Conservation (phyloP, 345 rosid genomes). For the Leavenworthia alabamica region DNA sequence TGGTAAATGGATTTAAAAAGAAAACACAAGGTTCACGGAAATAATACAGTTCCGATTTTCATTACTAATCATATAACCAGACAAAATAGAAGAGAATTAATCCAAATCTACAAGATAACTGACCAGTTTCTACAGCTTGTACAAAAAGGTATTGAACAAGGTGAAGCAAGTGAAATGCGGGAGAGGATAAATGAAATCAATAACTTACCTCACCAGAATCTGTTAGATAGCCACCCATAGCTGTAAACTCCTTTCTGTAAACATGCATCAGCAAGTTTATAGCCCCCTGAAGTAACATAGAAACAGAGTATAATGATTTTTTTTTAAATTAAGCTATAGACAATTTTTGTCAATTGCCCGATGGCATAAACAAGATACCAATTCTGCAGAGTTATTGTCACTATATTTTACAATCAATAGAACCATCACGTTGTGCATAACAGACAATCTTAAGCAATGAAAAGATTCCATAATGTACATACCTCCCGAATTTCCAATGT, state of each 20-base stretch:
- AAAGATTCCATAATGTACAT: conserved; percentile 10
- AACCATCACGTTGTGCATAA: background rate
- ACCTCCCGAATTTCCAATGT: conserved; percentile 98
- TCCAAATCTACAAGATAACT: background rate
- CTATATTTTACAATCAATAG: background rate
- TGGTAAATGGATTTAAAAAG: background rate
- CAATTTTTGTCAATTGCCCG: background rate
- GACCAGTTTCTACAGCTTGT: conserved; percentile 1
- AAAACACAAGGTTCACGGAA: background rate
- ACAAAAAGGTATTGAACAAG: background rate
- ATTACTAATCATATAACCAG: background rate
- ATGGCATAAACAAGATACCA: background rate
- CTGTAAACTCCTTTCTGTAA: conserved; percentile 78
- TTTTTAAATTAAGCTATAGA: background rate
- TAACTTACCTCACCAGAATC: conserved; percentile 92
- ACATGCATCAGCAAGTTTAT: conserved; percentile 86
- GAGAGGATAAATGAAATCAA: background rate
- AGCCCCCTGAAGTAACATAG: conserved; percentile 68
- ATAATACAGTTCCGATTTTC: background rate
- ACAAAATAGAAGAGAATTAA: background rate
- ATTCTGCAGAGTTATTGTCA: background rate
- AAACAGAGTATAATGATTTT: background rate
- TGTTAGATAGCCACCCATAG: conserved; percentile 96
- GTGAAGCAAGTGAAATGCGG: background rate
- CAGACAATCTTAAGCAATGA: conserved; percentile 4